Base-by-base conservation (phyloP, 768 basidiomycete genomes). In the Ephemerocybe angulata region DNA sequence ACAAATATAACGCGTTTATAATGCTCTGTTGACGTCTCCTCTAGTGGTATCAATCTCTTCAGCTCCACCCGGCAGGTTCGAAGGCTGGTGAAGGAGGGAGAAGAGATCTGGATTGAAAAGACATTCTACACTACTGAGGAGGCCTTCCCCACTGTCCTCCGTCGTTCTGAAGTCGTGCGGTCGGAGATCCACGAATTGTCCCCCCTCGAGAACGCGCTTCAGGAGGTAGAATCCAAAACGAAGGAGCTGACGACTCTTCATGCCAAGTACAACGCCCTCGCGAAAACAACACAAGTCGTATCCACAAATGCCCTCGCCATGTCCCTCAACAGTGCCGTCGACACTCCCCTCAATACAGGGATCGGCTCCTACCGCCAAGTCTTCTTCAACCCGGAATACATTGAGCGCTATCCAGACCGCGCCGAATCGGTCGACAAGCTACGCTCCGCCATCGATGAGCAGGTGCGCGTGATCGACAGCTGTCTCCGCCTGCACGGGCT, bases 141-240 rank as follows among this genome's bases (percentile, higher is more conserved):
- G 61, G 79, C 83, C 3, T 94, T 95, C 72, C 96, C 96, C 0
- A 94, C 93, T 0, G 89, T 98, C 2, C 80, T 98, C 33, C 84
- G 90, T 29, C 83, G 96, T 22, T 93, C 92, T 1, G 94, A 97
- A 64, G 83, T 98, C 40, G 74, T 92, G 28, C 83, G 80, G 33
- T 70, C 84, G 41, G 81, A 85, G 41, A 72, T 87, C 19, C 74
- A 83, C 49, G 89, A 95, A 66, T 84, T 96, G 43, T 91, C 92
- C 1, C 94, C 96, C 0, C 73, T 97, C 19, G 87, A 93, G 61
- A 87, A 79, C 50, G 94, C 95, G 1, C 72, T 96, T 7, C 76
- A 79, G 25, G 93, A 95, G 56, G 85, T 98, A 22, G 83, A 88
- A 60, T 75, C 78, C 58, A 91, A 88, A 68, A 90, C 88, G 0